Evolutionary conservation across 306 rosid species (phyloP), one percentile per base, ranked within the genome.

Genomic region (Hippophae gyantsensis): DNA sequence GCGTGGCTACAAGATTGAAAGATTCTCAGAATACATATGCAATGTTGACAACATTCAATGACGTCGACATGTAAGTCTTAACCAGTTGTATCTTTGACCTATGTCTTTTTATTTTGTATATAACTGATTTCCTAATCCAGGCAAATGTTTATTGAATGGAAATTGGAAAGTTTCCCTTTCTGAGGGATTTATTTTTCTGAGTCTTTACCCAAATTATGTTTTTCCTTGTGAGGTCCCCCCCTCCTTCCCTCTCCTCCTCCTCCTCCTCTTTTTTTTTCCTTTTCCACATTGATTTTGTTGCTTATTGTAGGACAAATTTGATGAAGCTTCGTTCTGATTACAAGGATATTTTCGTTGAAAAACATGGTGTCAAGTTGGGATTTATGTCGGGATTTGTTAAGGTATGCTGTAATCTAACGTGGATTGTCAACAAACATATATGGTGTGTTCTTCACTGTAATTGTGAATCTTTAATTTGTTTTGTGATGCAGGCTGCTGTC

Each of bases 301-400:
- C 55, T 74, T 60, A 52, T 73, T 51, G 58, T 43, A 87, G 95
- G 95, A 82, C 92, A 61, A 87, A 84, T 70, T 76, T 87, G 83
- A 87, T 87, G 95, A 87, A 82, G 76, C 95, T 87, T 48, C 87
- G 92, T 72, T 75, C 95, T 74, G 95, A 87, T 69, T 84, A 78
- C 72, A 87, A 87, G 75, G 95, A 87, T 76, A 84, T 86, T 60
- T 87, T 87, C 78, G 92, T 76, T 61, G 92, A 87, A 62, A 87
- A 84, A 74, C 93, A 84, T 44, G 89, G 92, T 65, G 92, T 87
- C 77, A 84, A 87, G 72, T 72, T 84, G 75, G 95, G 95, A 53
- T 83, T 87, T 52, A 87, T 87, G 92, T 87, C 95, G 0, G 95
- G 95, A 66, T 87, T 87, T 72, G 63, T 87, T 55, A 84, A 79